phyloP scores from a whole-genome alignment of 768 basidiomycete genomes.

The Amanita rubescens region DNA sequence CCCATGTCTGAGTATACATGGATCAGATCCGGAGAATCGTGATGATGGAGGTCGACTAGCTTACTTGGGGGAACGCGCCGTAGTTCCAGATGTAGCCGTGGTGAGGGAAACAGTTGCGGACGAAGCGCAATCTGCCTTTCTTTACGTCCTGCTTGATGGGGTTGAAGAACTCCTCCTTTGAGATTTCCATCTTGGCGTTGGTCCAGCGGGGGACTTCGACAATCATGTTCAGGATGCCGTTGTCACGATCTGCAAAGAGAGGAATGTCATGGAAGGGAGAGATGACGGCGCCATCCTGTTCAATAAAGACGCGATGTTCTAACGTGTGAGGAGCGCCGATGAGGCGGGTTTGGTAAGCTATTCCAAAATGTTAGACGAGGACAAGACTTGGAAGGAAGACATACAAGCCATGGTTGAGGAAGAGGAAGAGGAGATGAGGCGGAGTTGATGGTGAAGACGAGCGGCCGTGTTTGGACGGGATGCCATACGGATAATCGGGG shows the following conservation, averaged over 20 bases:
- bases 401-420: slow-evolving; percentile 48
- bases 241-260: slow-evolving; percentile 92
- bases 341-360: slow-evolving; percentile 70
- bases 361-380: slow-evolving; percentile 5
- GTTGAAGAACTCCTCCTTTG: slow-evolving; percentile 97
- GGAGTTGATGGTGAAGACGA: slow-evolving; percentile 59
- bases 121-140: slow-evolving; percentile 91
- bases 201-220: slow-evolving; percentile 99
- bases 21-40: not conserved
- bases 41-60: slow-evolving; percentile 12
- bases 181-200: slow-evolving; percentile 99
- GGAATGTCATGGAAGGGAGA: slow-evolving; percentile 96
- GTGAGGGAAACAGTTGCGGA: slow-evolving; percentile 99
- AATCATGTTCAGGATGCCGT: slow-evolving; percentile 97
- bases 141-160: slow-evolving; percentile 99
- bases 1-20: slow-evolving; percentile 76
- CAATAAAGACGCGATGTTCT: slow-evolving; percentile 93
- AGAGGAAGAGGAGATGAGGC: slow-evolving; percentile 55
- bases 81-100: slow-evolving; percentile 99
- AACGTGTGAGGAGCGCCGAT: slow-evolving; percentile 90
- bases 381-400: slow-evolving; percentile 19
- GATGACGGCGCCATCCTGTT: slow-evolving; percentile 78
- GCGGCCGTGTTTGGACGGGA: slow-evolving; percentile 31
- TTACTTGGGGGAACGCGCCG: slow-evolving; percentile 94
- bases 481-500: not conserved